A percentile compares a stretch with the other conserved stretches of the same genome.
Evolutionary conservation across 1,139 yeast genomes (phyloP).

Genomic region (Chernovozyma sophiae-reginae): DNA sequence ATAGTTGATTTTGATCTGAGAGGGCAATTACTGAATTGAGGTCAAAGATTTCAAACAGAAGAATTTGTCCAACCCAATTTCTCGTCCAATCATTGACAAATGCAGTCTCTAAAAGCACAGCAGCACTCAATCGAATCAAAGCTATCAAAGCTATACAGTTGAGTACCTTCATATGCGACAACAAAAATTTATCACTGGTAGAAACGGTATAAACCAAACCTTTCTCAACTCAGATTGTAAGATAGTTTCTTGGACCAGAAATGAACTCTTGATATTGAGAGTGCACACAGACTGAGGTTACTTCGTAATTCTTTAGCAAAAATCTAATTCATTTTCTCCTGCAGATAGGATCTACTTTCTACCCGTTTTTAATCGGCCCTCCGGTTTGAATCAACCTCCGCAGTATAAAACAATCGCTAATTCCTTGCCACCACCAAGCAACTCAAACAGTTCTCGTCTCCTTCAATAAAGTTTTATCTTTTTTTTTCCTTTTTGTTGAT

Average conservation of each 20-base stretch:
- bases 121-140: conserved; percentile 5
- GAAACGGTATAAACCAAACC: no score
- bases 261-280: no score
- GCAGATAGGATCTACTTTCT: no score
- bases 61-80: conserved; percentile 17
- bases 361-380: no score
- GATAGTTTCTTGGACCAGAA: no score
- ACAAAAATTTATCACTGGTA: no score
- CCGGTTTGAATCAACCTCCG: no score
- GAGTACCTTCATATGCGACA: conserved; percentile 1
- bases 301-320: no score
- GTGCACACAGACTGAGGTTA: no score
- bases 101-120: conserved; percentile 34
- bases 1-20: conserved; percentile 22
- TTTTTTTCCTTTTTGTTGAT: background rate
- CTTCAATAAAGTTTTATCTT: background rate
- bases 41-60: conserved; percentile 13
- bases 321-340: no score
- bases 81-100: conserved; percentile 32
- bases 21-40: conserved; percentile 23
- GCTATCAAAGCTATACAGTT: background rate
- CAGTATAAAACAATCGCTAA: background rate
- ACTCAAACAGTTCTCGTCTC: background rate
- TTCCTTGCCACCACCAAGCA: background rate
- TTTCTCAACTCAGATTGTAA: no score